Evolutionary conservation across 2,329 filamentous ascomycete genomes (phyloP).

Genomic region (Fusarium stilboides): DNA sequence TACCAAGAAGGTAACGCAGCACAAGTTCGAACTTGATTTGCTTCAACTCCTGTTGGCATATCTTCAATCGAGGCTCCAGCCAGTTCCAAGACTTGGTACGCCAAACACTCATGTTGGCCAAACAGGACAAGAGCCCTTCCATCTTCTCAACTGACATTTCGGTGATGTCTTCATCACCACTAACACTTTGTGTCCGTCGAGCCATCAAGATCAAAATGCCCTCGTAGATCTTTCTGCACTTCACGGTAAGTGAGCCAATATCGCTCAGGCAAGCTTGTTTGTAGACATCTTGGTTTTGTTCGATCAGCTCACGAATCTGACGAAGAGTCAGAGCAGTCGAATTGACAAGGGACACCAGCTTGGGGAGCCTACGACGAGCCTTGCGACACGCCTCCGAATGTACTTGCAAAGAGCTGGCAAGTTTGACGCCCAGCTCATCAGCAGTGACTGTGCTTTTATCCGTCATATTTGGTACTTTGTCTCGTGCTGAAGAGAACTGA

Average conservation of each 20-base stretch:
- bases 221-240: constrained; percentile 1
- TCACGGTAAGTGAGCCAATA: not conserved
- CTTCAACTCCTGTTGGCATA: constrained; percentile 9
- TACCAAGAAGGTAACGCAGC: constrained; percentile 9
- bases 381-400: not conserved
- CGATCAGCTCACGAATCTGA: not conserved
- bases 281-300: not conserved
- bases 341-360: not conserved
- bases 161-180: rapidly evolving
- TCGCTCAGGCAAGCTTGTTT: not conserved
- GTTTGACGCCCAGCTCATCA: constrained; percentile 7
- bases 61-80: constrained; percentile 7
- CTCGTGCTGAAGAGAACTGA: rapidly evolving
- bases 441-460: not conserved
- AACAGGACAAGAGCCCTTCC: not conserved
- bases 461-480: not conserved
- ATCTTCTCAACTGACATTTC: not conserved
- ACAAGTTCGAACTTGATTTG: constrained; percentile 15
- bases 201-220: not conserved
- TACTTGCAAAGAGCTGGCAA: constrained; percentile 1
- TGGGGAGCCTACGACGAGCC: not conserved
- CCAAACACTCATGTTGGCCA: not conserved
- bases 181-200: not conserved
- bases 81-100: not conserved
- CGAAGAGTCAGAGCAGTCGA: constrained; percentile 1